Conservation (phyloP, 441 rosid genomes). For the Populus hybrid region DNA sequence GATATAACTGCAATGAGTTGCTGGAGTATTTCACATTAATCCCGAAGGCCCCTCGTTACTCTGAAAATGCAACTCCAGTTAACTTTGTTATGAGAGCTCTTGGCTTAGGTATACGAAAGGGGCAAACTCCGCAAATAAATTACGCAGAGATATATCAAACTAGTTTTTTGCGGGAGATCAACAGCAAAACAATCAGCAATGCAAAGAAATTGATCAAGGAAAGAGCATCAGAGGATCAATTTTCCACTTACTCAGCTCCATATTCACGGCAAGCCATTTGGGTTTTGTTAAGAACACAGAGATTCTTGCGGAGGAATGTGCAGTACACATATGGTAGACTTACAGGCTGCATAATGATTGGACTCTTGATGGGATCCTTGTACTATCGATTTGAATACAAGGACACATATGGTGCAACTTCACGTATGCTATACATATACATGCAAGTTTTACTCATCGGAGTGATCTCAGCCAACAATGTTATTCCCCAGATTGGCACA, state of each 20-base stretch:
- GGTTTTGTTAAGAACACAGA: conserved; percentile 33
- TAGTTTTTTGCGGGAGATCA: conserved; percentile 19
- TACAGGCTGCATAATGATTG: conserved; percentile 27
- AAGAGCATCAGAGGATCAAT: conserved; percentile 6
- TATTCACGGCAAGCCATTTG: conserved; percentile 26
- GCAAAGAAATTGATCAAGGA: conserved; percentile 14
- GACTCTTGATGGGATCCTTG: conserved; percentile 32
- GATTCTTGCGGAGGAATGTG: conserved; percentile 32
- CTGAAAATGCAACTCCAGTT: conserved; percentile 24
- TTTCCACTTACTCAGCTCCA: conserved; percentile 22
- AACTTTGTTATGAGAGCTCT: conserved; percentile 29
- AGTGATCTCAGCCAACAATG: conserved; percentile 31
- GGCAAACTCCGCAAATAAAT: conserved; percentile 13
- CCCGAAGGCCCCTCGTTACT: conserved; percentile 23
- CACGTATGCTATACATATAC: conserved; percentile 26
- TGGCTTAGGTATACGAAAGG: conserved; percentile 22
- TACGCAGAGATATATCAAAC: conserved; percentile 21
- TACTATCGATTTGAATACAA: conserved; percentile 28
- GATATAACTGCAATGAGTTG: conserved; percentile 19
- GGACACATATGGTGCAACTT: conserved; percentile 26
- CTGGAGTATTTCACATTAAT: conserved; percentile 25
- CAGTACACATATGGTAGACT: conserved; percentile 29
- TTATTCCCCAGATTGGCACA: conserved; percentile 35
- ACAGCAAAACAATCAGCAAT: conserved; percentile 10
- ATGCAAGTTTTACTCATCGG: conserved; percentile 36